Conservation (phyloP, 1,284 basidiomycete genomes). For the Ceratobasidium sp. region DNA sequence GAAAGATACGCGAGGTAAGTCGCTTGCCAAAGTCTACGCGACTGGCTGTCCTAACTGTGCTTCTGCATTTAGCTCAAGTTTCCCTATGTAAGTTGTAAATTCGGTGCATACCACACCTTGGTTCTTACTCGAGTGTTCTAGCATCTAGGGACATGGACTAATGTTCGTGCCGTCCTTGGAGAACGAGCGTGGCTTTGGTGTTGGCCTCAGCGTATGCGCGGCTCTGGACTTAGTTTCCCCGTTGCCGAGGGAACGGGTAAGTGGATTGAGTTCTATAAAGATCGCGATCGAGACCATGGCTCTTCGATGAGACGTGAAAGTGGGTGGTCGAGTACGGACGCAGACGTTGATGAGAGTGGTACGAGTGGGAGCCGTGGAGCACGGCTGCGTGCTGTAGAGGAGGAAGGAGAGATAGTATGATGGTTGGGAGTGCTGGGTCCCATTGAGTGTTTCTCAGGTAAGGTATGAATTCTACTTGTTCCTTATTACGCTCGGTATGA, state of each 20-base stretch:
- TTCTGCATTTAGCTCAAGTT: slow-evolving; percentile 79
- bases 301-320: slow-evolving; percentile 18
- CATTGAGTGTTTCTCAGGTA: slow-evolving; percentile 36
- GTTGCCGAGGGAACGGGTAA: slow-evolving; percentile 80
- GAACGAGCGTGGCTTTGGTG: slow-evolving; percentile 83
- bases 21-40: slow-evolving; percentile 14
- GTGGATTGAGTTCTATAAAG: slow-evolving; percentile 69
- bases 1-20: slow-evolving; percentile 84
- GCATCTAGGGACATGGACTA: slow-evolving; percentile 56
- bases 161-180: slow-evolving; percentile 84
- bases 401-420: slow-evolving; percentile 44
- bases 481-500: slow-evolving; percentile 9
- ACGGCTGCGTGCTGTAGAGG: slow-evolving; percentile 28
- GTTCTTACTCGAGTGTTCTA: slow-evolving; percentile 36
- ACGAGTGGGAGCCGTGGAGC: slow-evolving; percentile 33
- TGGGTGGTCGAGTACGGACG: slow-evolving; percentile 41
- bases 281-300: slow-evolving; percentile 49
- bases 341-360: slow-evolving; percentile 40
- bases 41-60: slow-evolving; percentile 12
- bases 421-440: slow-evolving; percentile 22
- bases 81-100: slow-evolving; percentile 78
- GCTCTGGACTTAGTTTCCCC: slow-evolving; percentile 82
- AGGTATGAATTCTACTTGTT: slow-evolving; percentile 32
- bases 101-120: neutral
- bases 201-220: slow-evolving; percentile 72